Evolutionary conservation across 2,329 filamentous ascomycete species (phyloP).

Genomic region (Pseudogymnoascus sp.): DNA sequence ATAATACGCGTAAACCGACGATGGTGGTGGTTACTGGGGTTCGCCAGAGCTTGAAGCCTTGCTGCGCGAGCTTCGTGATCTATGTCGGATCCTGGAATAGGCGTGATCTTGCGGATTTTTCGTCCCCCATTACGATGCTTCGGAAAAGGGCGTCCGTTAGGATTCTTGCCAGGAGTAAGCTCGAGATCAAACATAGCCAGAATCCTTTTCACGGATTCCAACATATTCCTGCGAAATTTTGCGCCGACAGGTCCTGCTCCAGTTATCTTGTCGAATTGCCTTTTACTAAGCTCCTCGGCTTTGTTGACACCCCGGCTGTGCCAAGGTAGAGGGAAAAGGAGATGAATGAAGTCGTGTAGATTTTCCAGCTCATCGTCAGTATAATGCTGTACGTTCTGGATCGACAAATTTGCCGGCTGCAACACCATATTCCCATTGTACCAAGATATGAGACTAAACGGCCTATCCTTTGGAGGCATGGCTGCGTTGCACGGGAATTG

Average conservation of each 20-base stretch:
- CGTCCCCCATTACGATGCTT: background rate
- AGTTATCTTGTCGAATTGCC: background rate
- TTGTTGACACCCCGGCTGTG: background rate
- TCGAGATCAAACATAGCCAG: background rate
- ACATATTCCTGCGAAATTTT: background rate
- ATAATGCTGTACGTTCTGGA: background rate
- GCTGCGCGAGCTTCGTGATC: background rate
- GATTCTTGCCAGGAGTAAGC: background rate
- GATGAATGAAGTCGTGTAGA: background rate
- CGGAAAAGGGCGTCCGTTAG: background rate
- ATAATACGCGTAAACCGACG: background rate
- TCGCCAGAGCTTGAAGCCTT: background rate
- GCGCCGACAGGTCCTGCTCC: background rate
- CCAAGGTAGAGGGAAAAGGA: background rate
- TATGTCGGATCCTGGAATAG: background rate
- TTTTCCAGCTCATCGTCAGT: background rate
- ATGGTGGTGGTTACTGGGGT: background rate
- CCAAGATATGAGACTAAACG: background rate
- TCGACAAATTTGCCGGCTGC: background rate
- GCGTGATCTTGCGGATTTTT: background rate
- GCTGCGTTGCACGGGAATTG: background rate
- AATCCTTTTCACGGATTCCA: background rate
- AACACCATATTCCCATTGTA: background rate
- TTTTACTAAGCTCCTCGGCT: background rate
- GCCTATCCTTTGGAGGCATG: background rate